Evolutionary conservation across 495 filamentous ascomycete species (phyloP).

Genomic region (Evernia prunastri): DNA sequence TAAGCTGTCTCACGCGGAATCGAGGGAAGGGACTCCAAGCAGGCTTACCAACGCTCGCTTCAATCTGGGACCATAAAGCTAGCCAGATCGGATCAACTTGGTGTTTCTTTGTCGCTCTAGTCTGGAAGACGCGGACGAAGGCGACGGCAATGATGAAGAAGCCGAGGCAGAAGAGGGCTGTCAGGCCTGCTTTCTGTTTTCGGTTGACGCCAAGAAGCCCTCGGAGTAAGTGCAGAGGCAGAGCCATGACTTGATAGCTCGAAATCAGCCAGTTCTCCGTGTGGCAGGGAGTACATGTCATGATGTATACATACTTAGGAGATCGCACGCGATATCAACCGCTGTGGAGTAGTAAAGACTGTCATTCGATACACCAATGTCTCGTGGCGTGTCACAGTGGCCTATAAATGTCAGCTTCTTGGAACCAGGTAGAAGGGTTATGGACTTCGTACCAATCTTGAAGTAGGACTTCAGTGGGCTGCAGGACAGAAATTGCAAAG

Average conservation of each 20-base stretch:
- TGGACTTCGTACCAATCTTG: conserved; percentile 24
- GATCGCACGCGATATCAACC: conserved; percentile 40
- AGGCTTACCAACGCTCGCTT: conserved; percentile 20
- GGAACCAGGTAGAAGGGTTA: no score
- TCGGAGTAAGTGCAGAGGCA: conserved; percentile 45
- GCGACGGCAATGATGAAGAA: conserved; percentile 48
- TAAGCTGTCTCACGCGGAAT: background rate
- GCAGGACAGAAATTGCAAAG: conserved; percentile 34
- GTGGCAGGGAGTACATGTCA: background rate
- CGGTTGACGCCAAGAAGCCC: conserved; percentile 38
- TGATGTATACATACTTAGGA: conserved; percentile 33
- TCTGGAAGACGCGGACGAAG: conserved; percentile 41
- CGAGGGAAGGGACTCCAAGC: background rate
- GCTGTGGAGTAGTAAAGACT: conserved; percentile 40
- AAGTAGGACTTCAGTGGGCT: conserved; percentile 35
- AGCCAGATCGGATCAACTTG: conserved; percentile 23
- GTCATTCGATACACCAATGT: conserved; percentile 33
- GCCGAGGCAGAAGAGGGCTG: conserved; percentile 43
- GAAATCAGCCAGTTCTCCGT: background rate
- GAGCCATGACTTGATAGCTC: conserved; percentile 41
- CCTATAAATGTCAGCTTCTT: conserved; percentile 19
- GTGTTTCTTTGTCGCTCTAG: conserved; percentile 23
- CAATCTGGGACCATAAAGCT: conserved; percentile 25
- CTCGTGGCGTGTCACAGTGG: conserved; percentile 30
- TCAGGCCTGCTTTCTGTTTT: conserved; percentile 43